Conservation (phyloP, 1,139 yeast species). For the Pichiaceae sp. region DNA sequence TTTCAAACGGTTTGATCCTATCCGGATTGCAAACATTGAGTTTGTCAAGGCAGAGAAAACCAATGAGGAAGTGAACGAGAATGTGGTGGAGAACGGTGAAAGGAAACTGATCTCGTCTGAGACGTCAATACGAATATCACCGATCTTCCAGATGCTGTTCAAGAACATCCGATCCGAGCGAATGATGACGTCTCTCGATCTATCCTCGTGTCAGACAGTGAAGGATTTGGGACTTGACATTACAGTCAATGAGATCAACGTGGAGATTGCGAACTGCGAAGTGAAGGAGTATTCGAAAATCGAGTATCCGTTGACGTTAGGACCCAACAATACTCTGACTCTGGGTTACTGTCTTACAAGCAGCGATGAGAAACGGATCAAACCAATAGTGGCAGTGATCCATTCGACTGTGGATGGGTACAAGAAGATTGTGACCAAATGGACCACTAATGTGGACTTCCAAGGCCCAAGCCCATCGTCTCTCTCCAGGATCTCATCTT, state of each 20-base stretch:
- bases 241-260: constrained; percentile 26
- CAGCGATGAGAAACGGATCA: constrained; percentile 25
- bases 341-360: constrained; percentile 37
- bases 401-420: constrained; percentile 18
- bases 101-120: constrained; percentile 6
- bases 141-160: constrained; percentile 46
- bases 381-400: constrained; percentile 29
- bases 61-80: not conserved
- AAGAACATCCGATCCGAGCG: constrained; percentile 25
- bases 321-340: constrained; percentile 26
- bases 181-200: constrained; percentile 53
- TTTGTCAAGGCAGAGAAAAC: constrained; percentile 2
- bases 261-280: constrained; percentile 35
- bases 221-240: constrained; percentile 21
- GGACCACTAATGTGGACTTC: constrained; percentile 59
- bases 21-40: constrained; percentile 9
- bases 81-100: constrained; percentile 3
- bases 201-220: constrained; percentile 43
- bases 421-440: constrained; percentile 38
- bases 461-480: constrained; percentile 21
- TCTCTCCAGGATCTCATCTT: constrained; percentile 1
- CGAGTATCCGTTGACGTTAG: constrained; percentile 24
- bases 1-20: constrained; percentile 6
- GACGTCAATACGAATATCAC: constrained; percentile 31
- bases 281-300: constrained; percentile 26